Percentiles rank a stretch among this genome's conserved stretches.
These are phyloP conservation scores for Sugiyamaella xylanicola DNA, from an alignment of 1,139 yeast genomes.

Conservation along the genomic window DNA sequence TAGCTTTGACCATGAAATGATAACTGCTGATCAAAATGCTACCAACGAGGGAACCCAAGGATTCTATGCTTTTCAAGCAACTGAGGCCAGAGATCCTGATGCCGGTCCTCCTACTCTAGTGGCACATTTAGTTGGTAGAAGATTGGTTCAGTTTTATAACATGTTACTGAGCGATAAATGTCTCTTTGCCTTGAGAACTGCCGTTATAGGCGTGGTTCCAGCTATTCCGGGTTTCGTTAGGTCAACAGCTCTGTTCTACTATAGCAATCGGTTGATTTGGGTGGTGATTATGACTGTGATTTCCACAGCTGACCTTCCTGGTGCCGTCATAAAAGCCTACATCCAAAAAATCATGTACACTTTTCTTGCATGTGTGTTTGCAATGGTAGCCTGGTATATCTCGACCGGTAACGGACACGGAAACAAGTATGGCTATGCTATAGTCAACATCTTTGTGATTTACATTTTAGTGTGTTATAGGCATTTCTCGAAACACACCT, in stretches of 20 bases:
- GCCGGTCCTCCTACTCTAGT: slow-evolving; percentile 39
- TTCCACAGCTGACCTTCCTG: slow-evolving; percentile 39
- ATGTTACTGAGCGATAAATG: slow-evolving; percentile 29
- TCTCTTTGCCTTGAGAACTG: slow-evolving; percentile 36
- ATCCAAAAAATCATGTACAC: slow-evolving; percentile 36
- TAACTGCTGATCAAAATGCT: slow-evolving; percentile 20
- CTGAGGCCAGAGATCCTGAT: slow-evolving; percentile 40
- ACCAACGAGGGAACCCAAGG: slow-evolving; percentile 21
- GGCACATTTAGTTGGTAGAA: slow-evolving; percentile 36
- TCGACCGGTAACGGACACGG: slow-evolving; percentile 40
- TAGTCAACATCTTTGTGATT: slow-evolving; percentile 36
- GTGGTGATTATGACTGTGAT: slow-evolving; percentile 40
- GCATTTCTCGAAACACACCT: slow-evolving; percentile 37
- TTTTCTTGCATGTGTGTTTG: slow-evolving; percentile 39
- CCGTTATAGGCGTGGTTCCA: slow-evolving; percentile 32
- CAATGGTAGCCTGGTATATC: slow-evolving; percentile 44
- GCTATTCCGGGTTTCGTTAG: slow-evolving; percentile 38
- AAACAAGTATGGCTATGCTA: slow-evolving; percentile 41
- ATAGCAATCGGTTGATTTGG: slow-evolving; percentile 41
- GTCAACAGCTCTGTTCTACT: slow-evolving; percentile 37
- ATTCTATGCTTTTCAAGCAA: slow-evolving; percentile 16
- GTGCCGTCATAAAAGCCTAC: slow-evolving; percentile 41
- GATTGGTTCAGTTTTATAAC: slow-evolving; percentile 23
- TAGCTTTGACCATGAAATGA: slow-evolving; percentile 11
- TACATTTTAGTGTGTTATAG: slow-evolving; percentile 37